A percentile compares a stretch with the other conserved stretches of the same genome.
Evolutionary conservation across 176 grass and related monocot genomes (phyloP).

Genomic region (Pharus latifolius): DNA sequence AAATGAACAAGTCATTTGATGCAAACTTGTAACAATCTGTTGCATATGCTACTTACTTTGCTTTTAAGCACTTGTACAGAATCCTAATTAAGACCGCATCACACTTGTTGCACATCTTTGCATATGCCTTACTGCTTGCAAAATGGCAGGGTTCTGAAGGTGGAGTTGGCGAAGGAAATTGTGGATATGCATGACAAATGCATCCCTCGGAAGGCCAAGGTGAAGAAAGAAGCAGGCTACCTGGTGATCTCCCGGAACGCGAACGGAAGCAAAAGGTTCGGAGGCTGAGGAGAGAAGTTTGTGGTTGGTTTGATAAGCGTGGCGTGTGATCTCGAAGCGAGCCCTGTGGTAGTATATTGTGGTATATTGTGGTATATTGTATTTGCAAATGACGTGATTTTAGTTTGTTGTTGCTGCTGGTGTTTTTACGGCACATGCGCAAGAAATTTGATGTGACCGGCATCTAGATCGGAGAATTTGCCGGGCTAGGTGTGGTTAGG

Average conservation of each 20-base stretch:
- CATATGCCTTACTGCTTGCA: too few relatives aligned
- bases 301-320: too few relatives aligned
- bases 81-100: neutral
- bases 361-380: too few relatives aligned
- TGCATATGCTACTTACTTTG: too few relatives aligned
- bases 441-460: too few relatives aligned
- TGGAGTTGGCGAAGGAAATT: slow-evolving; percentile 36
- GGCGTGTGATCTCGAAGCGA: too few relatives aligned
- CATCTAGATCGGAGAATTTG: too few relatives aligned
- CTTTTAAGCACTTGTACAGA: neutral
- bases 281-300: neutral
- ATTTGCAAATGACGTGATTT: too few relatives aligned
- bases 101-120: neutral
- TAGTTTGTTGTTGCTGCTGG: too few relatives aligned
- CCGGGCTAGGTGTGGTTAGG: too few relatives aligned
- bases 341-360: too few relatives aligned
- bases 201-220: slow-evolving; percentile 57
- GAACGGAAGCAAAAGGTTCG: slow-evolving; percentile 30
- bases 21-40: neutral
- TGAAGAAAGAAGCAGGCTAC: slow-evolving; percentile 42
- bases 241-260: slow-evolving; percentile 28
- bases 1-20: neutral
- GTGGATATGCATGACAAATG: slow-evolving; percentile 49
- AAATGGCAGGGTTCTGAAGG: slow-evolving; percentile 45
- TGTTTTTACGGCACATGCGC: too few relatives aligned